phyloP scores from a whole-genome alignment of 805 yeast species.

The Candida insectalens region DNA sequence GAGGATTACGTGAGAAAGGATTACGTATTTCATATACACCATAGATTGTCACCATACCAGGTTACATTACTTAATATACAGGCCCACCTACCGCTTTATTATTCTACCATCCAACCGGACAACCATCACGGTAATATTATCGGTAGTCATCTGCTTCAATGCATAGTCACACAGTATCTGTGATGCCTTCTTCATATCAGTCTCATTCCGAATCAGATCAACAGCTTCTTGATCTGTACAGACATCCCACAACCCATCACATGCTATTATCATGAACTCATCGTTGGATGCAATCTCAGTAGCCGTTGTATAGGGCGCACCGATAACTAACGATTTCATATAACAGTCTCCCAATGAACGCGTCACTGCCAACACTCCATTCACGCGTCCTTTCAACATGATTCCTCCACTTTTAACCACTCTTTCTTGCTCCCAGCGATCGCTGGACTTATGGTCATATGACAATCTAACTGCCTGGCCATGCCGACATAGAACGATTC shows the following conservation, averaged over 20 bases:
- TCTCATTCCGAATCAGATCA: constrained; percentile 45
- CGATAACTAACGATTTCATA: constrained; percentile 81
- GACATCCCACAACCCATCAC: constrained; percentile 98
- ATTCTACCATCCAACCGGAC: constrained; percentile 43
- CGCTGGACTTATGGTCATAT: constrained; percentile 92
- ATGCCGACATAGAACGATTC: constrained; percentile 69
- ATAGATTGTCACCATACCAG: too few species aligned
- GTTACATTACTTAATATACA: too few species aligned
- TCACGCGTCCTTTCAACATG: constrained; percentile 82
- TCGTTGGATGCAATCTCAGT: constrained; percentile 62
- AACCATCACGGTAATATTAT: constrained; percentile 91
- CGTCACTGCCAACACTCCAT: constrained; percentile 92
- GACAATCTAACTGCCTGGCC: constrained; percentile 71
- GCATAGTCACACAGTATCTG: constrained; percentile 62
- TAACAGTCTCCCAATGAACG: constrained; percentile 90
- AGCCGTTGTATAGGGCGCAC: constrained; percentile 86
- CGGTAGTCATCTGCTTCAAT: constrained; percentile 70
- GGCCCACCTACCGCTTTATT: too few species aligned
- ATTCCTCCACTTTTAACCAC: constrained; percentile 77
- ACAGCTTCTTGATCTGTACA: constrained; percentile 79
- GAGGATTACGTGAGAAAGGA: too few species aligned
- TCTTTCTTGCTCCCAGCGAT: constrained; percentile 64
- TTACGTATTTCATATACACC: too few species aligned
- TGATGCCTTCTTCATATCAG: constrained; percentile 60
- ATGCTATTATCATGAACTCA: constrained; percentile 79